Evolutionary conservation across 2,329 filamentous ascomycete genomes (phyloP).

Genomic region (Venturia effusa): DNA sequence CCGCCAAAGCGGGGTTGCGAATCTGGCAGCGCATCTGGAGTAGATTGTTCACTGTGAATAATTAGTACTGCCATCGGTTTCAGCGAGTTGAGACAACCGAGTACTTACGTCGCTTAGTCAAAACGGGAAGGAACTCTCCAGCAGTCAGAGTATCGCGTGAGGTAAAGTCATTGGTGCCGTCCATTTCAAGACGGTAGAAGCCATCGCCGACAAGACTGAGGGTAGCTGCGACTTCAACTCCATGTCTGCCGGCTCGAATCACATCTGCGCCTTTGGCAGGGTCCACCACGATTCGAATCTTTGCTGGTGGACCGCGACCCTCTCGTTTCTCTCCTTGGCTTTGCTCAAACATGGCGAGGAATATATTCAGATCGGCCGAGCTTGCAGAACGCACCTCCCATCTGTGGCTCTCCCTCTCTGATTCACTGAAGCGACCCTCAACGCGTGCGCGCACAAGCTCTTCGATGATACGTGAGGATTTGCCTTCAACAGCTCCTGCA

Average conservation of each 20-base stretch:
- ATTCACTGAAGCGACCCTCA: conserved; percentile 72
- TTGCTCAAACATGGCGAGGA: conserved; percentile 53
- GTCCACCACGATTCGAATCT: conserved; percentile 64
- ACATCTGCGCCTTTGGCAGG: conserved; percentile 48
- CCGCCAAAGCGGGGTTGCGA: conserved; percentile 51
- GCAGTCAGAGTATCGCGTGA: conserved; percentile 63
- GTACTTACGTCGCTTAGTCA: conserved; percentile 60
- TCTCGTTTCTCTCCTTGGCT: conserved; percentile 42
- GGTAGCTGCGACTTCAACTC: conserved; percentile 61
- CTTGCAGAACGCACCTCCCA: conserved; percentile 66
- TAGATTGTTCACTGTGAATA: conserved; percentile 53
- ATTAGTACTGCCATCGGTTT: conserved; percentile 8
- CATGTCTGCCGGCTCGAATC: conserved; percentile 33
- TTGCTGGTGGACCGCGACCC: conserved; percentile 56
- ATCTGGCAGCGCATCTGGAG: conserved; percentile 60
- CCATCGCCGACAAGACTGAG: conserved; percentile 45
- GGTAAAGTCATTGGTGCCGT: conserved; percentile 58
- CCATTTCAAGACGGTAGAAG: conserved; percentile 45
- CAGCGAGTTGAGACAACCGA: not conserved
- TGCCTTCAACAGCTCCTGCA: conserved; percentile 66
- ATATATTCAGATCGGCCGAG: conserved; percentile 40
- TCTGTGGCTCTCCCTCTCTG: conserved; percentile 67
- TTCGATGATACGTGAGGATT: conserved; percentile 65
- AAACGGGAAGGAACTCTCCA: conserved; percentile 62
- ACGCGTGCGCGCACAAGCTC: conserved; percentile 79